These are phyloP conservation scores for Taphrina populina DNA, from an alignment of 1,139 yeast species.

Conservation along the genomic window DNA sequence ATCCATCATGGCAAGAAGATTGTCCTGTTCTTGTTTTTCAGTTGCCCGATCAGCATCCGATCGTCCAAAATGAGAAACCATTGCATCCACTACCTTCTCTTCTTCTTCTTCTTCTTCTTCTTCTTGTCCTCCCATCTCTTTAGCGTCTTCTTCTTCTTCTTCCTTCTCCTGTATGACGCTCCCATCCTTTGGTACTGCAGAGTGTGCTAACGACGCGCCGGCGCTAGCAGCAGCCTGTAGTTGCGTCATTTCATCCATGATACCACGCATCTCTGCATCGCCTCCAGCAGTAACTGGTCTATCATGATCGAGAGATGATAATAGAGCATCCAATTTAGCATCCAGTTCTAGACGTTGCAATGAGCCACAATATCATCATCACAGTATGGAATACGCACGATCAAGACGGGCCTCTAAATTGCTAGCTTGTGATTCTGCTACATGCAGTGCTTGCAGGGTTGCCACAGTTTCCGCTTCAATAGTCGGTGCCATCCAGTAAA, in stretches of 20 bases:
- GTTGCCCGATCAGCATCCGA: background rate
- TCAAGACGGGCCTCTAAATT: slow-evolving; percentile 24
- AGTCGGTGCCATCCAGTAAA: slow-evolving; percentile 8
- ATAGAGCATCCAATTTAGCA: slow-evolving; percentile 3
- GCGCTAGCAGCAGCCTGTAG: background rate
- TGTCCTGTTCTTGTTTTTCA: background rate
- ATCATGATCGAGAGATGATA: background rate
- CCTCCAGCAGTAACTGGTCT: background rate
- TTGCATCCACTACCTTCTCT: too few relatives aligned
- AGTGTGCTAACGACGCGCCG: background rate
- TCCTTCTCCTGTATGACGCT: background rate
- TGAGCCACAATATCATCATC: background rate
- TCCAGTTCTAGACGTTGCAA: slow-evolving; percentile 7
- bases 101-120: background rate
- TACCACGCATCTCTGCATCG: background rate
- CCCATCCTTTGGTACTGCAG: background rate
- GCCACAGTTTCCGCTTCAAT: slow-evolving; percentile 10
- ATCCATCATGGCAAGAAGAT: slow-evolving; percentile 13
- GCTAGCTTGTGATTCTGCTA: slow-evolving; percentile 18
- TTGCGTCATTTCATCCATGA: background rate
- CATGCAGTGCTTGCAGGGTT: slow-evolving; percentile 5
- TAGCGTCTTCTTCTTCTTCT: background rate
- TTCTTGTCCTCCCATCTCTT: background rate
- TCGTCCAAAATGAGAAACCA: background rate
- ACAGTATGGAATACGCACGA: slow-evolving; percentile 8